Base-by-base conservation (phyloP, 2,329 filamentous ascomycete species). In the Aspergillus ochraceus region DNA sequence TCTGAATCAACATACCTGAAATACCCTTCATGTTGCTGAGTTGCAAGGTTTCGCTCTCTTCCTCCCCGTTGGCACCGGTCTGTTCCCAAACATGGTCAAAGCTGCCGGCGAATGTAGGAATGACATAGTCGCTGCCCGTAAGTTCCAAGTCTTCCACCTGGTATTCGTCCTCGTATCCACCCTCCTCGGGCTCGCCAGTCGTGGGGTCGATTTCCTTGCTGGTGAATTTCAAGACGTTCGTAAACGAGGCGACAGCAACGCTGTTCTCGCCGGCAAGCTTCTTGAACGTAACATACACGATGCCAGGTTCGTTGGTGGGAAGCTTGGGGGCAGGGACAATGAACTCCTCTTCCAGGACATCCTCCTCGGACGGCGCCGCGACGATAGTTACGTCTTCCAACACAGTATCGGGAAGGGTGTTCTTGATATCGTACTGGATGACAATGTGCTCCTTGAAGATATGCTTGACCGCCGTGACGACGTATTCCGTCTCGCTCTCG, bases 401-500 rank as follows among this genome's bases (percentile, higher is more conserved):
- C 29, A 99, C 86, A 17, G 92, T 96, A 62, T 93, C 91, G 12
- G 91, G 89, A 11, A 99, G 84, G 2, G 95, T 99, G 81, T 99
- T 99, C 84, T 96, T 98, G 76, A 99, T 88, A 74, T 98, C 91
- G 77, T 95, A 99, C 74, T 99, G 95, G 57, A 99, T 81, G 36
- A 99, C 94, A 71, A 99, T 83, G 73, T 98, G 91, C 75, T 97
- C 91, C 80, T 96, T 96, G 88, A 97, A 99, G 71, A 99, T 88
- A 75, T 99, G 95, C 83, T 99, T 99, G 77, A 97, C 86, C 22
- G 95, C 88, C 39, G 86, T 88, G 61, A 99, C 95, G 54, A 97
- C 92, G 70, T 99, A 99, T 77, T 99, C 95, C 20, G 94, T 98
- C 79, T 98, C 95, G 55, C 92, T 91, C 77, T 99, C 95, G 19